Percentiles rank a stretch among this genome's conserved stretches.
These are phyloP conservation scores for Chlorella variabilis DNA, from an alignment of 163 green algal species.

Conservation along the genomic window DNA sequence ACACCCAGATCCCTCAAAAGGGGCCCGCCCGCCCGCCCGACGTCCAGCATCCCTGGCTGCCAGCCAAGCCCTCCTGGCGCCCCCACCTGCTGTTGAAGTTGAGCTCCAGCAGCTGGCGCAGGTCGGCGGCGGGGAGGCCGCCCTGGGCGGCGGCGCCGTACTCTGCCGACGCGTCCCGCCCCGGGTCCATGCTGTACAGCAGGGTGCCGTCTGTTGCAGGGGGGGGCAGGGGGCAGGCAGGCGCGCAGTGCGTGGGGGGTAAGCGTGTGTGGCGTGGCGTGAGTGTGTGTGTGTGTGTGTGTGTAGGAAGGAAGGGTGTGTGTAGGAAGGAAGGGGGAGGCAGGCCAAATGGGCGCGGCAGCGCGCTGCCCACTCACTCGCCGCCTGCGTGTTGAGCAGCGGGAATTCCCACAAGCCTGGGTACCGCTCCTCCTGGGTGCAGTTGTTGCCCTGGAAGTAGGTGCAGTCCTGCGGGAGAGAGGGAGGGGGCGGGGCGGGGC, in stretches of 20 bases:
- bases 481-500: neutral
- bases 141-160: neutral
- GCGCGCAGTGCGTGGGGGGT: too few species aligned
- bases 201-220: constrained; percentile 3
- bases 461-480: constrained; percentile 41
- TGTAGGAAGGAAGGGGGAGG: too few species aligned
- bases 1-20: too few species aligned
- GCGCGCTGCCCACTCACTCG: constrained; percentile 15
- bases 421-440: constrained; percentile 35
- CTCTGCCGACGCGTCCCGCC: neutral
- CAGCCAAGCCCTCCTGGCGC: neutral
- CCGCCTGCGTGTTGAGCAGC: constrained; percentile 26
- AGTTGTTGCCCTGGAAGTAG: constrained; percentile 12
- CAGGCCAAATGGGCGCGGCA: too few species aligned
- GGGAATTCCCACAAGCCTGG: constrained; percentile 52
- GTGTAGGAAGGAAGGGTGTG: neutral
- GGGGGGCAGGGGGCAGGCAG: neutral
- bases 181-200: constrained; percentile 26
- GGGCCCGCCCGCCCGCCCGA: neutral
- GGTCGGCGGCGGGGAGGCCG: neutral
- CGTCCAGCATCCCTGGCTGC: neutral
- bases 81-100: constrained; percentile 32
- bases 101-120: constrained; percentile 3
- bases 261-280: too few species aligned
- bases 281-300: neutral